A percentile compares a stretch with the other conserved stretches of the same genome.
phyloP scores from a whole-genome alignment of 441 rosid genomes.

The Melianthus villosus region DNA sequence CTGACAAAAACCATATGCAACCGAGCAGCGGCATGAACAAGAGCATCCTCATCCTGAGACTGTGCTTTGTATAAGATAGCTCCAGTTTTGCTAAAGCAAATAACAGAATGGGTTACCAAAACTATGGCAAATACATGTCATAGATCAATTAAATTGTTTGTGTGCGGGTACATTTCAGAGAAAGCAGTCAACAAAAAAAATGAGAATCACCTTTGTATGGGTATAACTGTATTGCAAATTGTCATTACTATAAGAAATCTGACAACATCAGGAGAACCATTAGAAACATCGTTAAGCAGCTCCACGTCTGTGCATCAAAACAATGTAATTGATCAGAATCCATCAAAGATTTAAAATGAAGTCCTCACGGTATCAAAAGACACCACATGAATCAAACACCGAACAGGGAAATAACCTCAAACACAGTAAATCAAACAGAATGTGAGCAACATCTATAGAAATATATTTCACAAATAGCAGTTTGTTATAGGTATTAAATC shows the following conservation, averaged over 20 bases:
- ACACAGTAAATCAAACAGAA: too few relatives aligned
- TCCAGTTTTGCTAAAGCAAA: slow-evolving; percentile 63
- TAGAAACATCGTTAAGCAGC: slow-evolving; percentile 53
- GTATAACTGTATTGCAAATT: slow-evolving; percentile 84
- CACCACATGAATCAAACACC: too few relatives aligned
- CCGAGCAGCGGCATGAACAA: slow-evolving; percentile 83
- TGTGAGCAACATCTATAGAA: too few relatives aligned
- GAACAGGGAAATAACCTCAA: too few relatives aligned
- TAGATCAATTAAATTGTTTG: slow-evolving; percentile 4
- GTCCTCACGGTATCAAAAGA: slow-evolving; percentile 7
- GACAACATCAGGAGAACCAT: slow-evolving; percentile 72
- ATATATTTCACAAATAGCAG: too few relatives aligned
- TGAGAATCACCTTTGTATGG: slow-evolving; percentile 51
- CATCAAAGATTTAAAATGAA: neutral
- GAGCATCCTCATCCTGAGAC: slow-evolving; percentile 99
- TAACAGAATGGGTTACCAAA: slow-evolving; percentile 2
- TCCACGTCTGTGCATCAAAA: slow-evolving; percentile 33
- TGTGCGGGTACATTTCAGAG: too few relatives aligned
- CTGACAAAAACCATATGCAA: slow-evolving; percentile 64
- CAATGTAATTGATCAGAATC: slow-evolving; percentile 9
- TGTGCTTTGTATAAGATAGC: slow-evolving; percentile 74
- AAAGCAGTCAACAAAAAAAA: too few relatives aligned
- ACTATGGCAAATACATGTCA: slow-evolving; percentile 3
- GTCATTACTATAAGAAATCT: slow-evolving; percentile 89
- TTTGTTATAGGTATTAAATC: too few relatives aligned